Conservation (phyloP, 768 basidiomycete species). For the Suillus americanus region DNA sequence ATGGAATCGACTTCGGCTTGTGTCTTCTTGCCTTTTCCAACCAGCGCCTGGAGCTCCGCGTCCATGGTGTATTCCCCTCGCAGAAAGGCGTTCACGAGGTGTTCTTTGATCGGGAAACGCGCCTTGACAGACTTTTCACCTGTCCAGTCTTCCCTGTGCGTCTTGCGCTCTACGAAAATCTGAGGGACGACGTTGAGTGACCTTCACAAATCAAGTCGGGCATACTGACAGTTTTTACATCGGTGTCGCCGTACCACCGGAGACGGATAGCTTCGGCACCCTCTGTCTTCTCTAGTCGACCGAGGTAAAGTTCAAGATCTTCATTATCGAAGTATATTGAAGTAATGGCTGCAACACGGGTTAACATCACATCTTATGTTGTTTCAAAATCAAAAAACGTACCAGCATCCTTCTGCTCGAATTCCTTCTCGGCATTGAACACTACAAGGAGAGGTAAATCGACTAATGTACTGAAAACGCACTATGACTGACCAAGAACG, state of each 20-base stretch:
- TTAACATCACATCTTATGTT: neutral
- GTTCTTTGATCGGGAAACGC: constrained; percentile 93
- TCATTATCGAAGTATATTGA: constrained; percentile 91
- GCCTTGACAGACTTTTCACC: constrained; percentile 99
- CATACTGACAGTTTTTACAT: constrained; percentile 67
- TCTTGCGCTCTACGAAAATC: constrained; percentile 90
- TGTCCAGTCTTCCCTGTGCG: constrained; percentile 98
- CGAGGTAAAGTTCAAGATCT: constrained; percentile 93
- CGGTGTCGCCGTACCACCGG: constrained; percentile 94
- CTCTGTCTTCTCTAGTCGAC: constrained; percentile 96
- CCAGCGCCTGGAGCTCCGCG: constrained; percentile 79
- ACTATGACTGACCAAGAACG: constrained; percentile 69
- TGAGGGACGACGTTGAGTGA: constrained; percentile 37
- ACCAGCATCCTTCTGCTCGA: constrained; percentile 82
- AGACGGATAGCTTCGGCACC: constrained; percentile 96
- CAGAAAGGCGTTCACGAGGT: constrained; percentile 88
- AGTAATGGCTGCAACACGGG: constrained; percentile 42
- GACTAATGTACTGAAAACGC: neutral
- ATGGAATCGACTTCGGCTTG: constrained; percentile 86
- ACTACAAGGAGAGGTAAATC: constrained; percentile 53
- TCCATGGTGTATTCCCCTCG: constrained; percentile 92
- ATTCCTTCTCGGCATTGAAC: constrained; percentile 93
- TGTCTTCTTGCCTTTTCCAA: constrained; percentile 84
- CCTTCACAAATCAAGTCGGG: neutral
- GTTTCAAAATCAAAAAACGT: constrained; percentile 30